Evolutionary conservation across 2,329 filamentous ascomycete species (phyloP).

Genomic region (Alternaria burnsii): DNA sequence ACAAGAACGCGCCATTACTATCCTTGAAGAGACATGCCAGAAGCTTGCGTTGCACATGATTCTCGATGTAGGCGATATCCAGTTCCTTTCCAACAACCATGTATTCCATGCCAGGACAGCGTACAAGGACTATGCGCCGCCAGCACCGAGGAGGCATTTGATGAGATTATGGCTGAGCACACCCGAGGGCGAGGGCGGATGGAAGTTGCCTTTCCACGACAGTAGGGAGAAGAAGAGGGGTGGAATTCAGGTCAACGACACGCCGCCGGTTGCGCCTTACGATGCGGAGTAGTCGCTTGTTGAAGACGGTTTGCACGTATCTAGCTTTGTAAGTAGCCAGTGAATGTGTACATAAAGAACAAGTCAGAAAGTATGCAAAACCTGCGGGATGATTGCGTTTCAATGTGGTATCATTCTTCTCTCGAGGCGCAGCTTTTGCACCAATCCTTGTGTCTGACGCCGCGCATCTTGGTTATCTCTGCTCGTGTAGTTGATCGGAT

Average conservation of each 20-base stretch:
- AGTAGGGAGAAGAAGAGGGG: constrained; percentile 85
- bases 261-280: constrained; percentile 74
- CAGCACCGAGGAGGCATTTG: constrained; percentile 76
- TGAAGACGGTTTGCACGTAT: background rate
- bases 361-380: background rate
- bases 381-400: constrained; percentile 5
- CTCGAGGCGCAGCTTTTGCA: constrained; percentile 28
- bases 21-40: constrained; percentile 80
- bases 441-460: constrained; percentile 29
- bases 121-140: constrained; percentile 76
- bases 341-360: background rate
- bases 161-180: constrained; percentile 87
- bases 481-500: constrained; percentile 19
- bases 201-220: constrained; percentile 84
- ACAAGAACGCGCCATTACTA: constrained; percentile 71
- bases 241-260: constrained; percentile 87
- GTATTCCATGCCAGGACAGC: constrained; percentile 82
- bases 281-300: constrained; percentile 72
- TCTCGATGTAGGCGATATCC: constrained; percentile 85
- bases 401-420: constrained; percentile 40
- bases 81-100: constrained; percentile 83
- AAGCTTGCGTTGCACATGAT: constrained; percentile 82
- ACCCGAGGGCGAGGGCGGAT: constrained; percentile 83
- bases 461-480: constrained; percentile 24
- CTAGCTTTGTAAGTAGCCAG: constrained; percentile 4